Evolutionary conservation across 2,329 filamentous ascomycete genomes (phyloP).

Genomic region (Dothiorella sarmentorum): DNA sequence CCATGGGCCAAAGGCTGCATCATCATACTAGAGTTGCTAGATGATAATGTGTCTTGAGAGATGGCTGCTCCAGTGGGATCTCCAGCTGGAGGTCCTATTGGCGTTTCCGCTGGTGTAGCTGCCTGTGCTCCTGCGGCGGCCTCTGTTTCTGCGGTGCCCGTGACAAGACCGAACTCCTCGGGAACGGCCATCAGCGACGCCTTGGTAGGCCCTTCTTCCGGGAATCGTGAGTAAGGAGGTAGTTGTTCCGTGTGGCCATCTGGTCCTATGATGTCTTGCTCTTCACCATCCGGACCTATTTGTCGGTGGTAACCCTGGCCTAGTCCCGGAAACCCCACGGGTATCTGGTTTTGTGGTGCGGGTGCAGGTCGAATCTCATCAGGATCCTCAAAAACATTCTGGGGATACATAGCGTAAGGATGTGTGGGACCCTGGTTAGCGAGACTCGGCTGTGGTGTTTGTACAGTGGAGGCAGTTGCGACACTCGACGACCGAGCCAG

Average conservation of each 20-base stretch:
- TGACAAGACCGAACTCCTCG: slow-evolving; percentile 9
- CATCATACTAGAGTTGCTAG: slow-evolving; percentile 8
- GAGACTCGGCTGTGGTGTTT: slow-evolving; percentile 55
- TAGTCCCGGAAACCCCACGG: slow-evolving; percentile 71
- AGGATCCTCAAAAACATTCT: slow-evolving; percentile 64
- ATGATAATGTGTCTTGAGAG: slow-evolving; percentile 1
- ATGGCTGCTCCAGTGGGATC: background rate
- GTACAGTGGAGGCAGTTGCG: slow-evolving; percentile 67
- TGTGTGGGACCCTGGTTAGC: slow-evolving; percentile 68
- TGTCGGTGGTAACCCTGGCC: slow-evolving; percentile 66
- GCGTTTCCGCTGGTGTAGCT: background rate
- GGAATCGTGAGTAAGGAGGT: slow-evolving; percentile 87
- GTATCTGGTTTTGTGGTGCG: slow-evolving; percentile 45
- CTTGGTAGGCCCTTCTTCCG: slow-evolving; percentile 68
- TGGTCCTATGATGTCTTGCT: slow-evolving; percentile 81
- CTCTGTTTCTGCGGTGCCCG: background rate
- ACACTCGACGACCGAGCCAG: slow-evolving; percentile 59
- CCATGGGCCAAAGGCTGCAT: slow-evolving; percentile 1
- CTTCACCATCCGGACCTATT: slow-evolving; percentile 76
- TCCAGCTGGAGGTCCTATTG: background rate
- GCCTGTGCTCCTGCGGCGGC: background rate
- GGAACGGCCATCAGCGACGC: slow-evolving; percentile 32
- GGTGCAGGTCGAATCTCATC: slow-evolving; percentile 32
- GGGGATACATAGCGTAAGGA: slow-evolving; percentile 82
- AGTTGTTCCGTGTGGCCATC: slow-evolving; percentile 88